Conservation (phyloP, 768 basidiomycete species). For the Lentinula guzmanii region DNA sequence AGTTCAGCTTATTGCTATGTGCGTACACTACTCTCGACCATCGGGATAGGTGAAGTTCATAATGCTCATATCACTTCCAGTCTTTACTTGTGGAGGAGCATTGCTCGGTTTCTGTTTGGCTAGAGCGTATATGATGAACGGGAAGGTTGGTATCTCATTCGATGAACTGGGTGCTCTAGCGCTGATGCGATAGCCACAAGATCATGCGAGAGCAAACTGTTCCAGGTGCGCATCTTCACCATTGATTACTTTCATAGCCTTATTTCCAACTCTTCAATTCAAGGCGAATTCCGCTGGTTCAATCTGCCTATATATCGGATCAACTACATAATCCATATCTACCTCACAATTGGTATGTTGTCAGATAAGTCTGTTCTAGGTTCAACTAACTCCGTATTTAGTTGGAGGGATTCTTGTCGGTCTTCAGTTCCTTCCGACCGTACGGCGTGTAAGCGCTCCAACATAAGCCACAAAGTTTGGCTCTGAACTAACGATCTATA, state of each 20-base stretch:
- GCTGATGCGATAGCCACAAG: slow-evolving; percentile 3
- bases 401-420: slow-evolving; percentile 17
- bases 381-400: background rate
- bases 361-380: background rate
- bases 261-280: background rate
- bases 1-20: slow-evolving; percentile 16
- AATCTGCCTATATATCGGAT: slow-evolving; percentile 12
- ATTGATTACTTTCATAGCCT: background rate
- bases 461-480: background rate
- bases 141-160: background rate
- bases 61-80: slow-evolving; percentile 1
- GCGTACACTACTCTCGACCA: background rate
- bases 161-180: background rate
- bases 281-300: slow-evolving; percentile 24
- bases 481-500: background rate
- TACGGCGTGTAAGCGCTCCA: slow-evolving; percentile 16
- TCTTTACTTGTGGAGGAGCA: slow-evolving; percentile 20
- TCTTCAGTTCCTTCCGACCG: slow-evolving; percentile 19
- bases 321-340: slow-evolving; percentile 19
- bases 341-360: slow-evolving; percentile 17
- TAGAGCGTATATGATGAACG: slow-evolving; percentile 14
- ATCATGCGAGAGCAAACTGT: background rate
- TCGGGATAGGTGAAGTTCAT: too few relatives aligned
- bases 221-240: background rate
- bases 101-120: slow-evolving; percentile 19